phyloP scores from a whole-genome alignment of 2,329 filamentous ascomycete species.

The Claviceps sp. region DNA sequence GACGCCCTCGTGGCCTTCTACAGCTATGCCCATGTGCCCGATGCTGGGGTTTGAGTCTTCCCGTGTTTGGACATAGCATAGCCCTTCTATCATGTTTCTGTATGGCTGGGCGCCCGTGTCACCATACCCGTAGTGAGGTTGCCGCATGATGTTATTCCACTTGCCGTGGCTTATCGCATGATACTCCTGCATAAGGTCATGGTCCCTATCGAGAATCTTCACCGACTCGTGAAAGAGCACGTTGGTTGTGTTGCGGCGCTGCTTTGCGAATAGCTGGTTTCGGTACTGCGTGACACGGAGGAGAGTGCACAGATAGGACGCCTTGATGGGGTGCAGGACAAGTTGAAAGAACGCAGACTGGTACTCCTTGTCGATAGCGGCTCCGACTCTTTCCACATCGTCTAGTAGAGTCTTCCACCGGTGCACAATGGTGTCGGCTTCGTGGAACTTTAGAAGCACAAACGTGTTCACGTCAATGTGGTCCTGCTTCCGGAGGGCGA shows the following conservation, averaged over 20 bases:
- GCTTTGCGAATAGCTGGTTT: conserved; percentile 40
- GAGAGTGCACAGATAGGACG: conserved; percentile 39
- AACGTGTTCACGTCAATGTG: conserved; percentile 42
- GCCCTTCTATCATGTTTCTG: conserved; percentile 39
- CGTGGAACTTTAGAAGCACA: conserved; percentile 44
- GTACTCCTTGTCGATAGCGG: conserved; percentile 25
- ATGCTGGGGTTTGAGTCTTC: conserved; percentile 35
- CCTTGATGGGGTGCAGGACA: conserved; percentile 45
- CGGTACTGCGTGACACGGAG: conserved; percentile 30
- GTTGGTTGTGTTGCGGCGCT: conserved; percentile 45
- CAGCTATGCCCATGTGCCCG: conserved; percentile 20
- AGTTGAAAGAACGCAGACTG: conserved; percentile 46
- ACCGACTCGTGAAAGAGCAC: conserved; percentile 30
- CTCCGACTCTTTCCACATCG: conserved; percentile 31
- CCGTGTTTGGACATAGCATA: conserved; percentile 36
- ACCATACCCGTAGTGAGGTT: conserved; percentile 32
- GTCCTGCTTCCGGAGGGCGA: conserved; percentile 45
- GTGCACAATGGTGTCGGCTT: conserved; percentile 39
- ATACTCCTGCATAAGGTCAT: conserved; percentile 35
- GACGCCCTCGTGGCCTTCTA: conserved; percentile 20
- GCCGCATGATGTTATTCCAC: conserved; percentile 42
- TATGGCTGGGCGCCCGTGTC: conserved; percentile 23
- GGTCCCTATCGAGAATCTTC: conserved; percentile 37
- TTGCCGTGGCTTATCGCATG: conserved; percentile 37
- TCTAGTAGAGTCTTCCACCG: conserved; percentile 37